Conservation (phyloP, 306 rosid genomes). For the Macrotyloma uniflorum region DNA sequence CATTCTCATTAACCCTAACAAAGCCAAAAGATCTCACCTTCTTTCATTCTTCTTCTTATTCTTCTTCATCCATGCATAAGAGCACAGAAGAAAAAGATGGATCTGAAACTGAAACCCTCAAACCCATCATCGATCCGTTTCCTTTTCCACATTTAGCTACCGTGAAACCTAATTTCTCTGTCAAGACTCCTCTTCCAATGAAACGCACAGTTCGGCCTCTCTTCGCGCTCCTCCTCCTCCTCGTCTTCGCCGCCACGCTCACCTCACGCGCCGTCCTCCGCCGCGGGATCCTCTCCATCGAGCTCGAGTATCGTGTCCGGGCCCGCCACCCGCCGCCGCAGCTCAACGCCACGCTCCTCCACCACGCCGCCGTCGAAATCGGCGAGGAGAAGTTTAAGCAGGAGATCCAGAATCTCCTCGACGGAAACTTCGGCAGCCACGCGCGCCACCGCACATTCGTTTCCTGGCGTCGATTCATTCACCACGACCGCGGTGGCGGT, state of each 20-base stretch:
- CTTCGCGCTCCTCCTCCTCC: constrained; percentile 60
- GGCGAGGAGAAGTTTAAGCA: constrained; percentile 61
- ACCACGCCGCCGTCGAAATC: constrained; percentile 60
- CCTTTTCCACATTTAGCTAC: constrained; percentile 52
- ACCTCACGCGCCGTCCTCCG: constrained; percentile 61
- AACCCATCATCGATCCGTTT: constrained; percentile 37
- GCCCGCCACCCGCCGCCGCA: constrained; percentile 39
- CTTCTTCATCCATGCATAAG: constrained; percentile 50
- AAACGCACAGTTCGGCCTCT: constrained; percentile 78
- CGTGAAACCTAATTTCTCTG: constrained; percentile 24
- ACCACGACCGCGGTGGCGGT: constrained; percentile 52
- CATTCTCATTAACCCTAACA: background rate
- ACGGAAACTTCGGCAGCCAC: constrained; percentile 70
- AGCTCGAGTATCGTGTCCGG: constrained; percentile 48
- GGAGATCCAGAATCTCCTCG: constrained; percentile 76
- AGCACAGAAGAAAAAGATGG: constrained; percentile 49
- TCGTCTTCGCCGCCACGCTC: constrained; percentile 62
- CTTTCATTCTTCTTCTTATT: background rate
- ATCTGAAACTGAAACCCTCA: constrained; percentile 51
- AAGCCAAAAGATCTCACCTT: background rate
- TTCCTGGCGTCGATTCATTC: constrained; percentile 72
- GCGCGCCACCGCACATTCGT: constrained; percentile 72
- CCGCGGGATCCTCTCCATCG: constrained; percentile 50
- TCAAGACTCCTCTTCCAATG: constrained; percentile 53
- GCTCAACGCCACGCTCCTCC: constrained; percentile 74